Conservation (phyloP, 1,139 yeast species). For the Taphrina deformans region DNA sequence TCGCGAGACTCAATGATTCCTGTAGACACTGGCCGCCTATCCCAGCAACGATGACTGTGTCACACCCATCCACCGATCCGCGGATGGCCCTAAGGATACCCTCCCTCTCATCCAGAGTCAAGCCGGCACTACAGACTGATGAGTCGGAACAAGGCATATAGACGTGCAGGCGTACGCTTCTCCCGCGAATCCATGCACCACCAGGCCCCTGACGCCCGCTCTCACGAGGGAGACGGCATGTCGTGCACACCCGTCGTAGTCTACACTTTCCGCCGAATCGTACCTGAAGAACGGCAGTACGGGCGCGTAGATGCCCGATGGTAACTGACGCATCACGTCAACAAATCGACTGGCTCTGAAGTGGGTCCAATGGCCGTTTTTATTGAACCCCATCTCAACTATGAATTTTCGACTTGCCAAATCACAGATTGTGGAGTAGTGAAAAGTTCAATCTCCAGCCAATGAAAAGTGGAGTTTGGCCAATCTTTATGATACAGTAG, state of each 20-base stretch:
- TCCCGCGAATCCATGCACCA: slow-evolving; percentile 50
- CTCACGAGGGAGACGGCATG: slow-evolving; percentile 50
- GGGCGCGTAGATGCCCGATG: neutral
- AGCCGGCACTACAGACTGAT: slow-evolving; percentile 43
- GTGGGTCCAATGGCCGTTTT: no score
- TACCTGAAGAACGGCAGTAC: slow-evolving; percentile 51
- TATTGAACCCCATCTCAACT: no score
- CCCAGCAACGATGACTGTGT: slow-evolving; percentile 51
- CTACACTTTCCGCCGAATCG: slow-evolving; percentile 47
- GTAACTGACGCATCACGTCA: neutral
- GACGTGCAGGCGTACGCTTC: neutral
- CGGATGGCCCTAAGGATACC: slow-evolving; percentile 46
- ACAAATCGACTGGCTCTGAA: no score
- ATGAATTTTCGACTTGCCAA: no score
- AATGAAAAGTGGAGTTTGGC: no score
- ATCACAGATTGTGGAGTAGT: no score
- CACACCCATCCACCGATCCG: no score
- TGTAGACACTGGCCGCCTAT: slow-evolving; percentile 50
- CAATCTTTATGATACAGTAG: no score
- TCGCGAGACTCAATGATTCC: slow-evolving; percentile 50
- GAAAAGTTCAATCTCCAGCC: no score
- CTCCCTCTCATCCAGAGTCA: slow-evolving; percentile 51
- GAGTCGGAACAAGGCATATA: neutral
- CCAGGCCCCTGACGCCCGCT: slow-evolving; percentile 53
- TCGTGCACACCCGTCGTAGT: slow-evolving; percentile 50